Evolutionary conservation across 805 yeast species (phyloP).

Genomic region (Grigorovia yakushimaensis): DNA sequence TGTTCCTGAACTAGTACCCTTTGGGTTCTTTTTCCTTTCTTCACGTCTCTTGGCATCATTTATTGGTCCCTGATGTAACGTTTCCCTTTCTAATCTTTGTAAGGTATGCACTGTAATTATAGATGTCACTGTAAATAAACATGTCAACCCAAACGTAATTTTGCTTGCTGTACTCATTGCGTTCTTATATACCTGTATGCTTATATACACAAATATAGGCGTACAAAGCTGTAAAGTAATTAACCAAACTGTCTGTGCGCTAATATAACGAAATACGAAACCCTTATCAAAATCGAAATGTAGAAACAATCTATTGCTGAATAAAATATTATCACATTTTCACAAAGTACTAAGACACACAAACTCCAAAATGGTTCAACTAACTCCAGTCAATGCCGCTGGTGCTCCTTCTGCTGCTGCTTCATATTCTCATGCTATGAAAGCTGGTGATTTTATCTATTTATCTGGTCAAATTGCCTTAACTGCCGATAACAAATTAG

Average conservation of each 20-base stretch:
- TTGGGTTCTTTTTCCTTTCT: slow-evolving; percentile 25
- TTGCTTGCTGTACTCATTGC: slow-evolving; percentile 84
- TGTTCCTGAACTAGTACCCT: not conserved
- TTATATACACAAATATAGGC: too few species aligned
- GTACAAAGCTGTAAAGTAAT: too few species aligned
- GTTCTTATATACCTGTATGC: not conserved
- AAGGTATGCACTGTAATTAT: slow-evolving; percentile 60
- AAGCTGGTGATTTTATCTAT: slow-evolving; percentile 78
- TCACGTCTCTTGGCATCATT: slow-evolving; percentile 65
- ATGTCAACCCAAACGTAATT: slow-evolving; percentile 54
- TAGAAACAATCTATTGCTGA: too few species aligned
- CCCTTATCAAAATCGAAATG: too few species aligned
- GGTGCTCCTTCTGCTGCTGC: slow-evolving; percentile 96
- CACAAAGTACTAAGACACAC: not conserved
- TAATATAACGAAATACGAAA: not conserved
- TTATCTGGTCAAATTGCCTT: slow-evolving; percentile 94
- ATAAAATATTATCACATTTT: too few species aligned
- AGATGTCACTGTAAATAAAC: slow-evolving; percentile 46
- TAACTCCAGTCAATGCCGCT: slow-evolving; percentile 48
- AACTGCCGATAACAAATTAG: slow-evolving; percentile 71
- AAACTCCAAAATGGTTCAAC: slow-evolving; percentile 13
- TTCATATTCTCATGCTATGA: slow-evolving; percentile 90
- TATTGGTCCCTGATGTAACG: slow-evolving; percentile 73
- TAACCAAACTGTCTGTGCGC: too few species aligned
- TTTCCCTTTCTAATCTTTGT: slow-evolving; percentile 61